Evolutionary conservation across 2,329 filamentous ascomycete species (phyloP).

Genomic region (Xylaria sp.): DNA sequence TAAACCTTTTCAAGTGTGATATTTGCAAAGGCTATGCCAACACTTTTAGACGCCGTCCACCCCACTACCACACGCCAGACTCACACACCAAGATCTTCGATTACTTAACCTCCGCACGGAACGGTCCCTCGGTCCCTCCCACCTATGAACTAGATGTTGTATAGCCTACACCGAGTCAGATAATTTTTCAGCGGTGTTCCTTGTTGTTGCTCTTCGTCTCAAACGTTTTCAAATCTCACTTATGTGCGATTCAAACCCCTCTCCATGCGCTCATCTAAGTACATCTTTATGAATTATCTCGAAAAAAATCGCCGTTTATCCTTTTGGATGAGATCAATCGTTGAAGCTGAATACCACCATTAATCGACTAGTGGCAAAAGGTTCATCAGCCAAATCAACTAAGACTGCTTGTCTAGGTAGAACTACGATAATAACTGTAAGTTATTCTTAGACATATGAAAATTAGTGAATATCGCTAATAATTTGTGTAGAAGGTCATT

Average conservation of each 20-base stretch:
- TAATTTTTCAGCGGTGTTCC: slow-evolving; percentile 15
- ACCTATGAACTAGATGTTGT: slow-evolving; percentile 9
- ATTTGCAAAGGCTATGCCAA: slow-evolving; percentile 40
- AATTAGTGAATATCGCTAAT: slow-evolving; percentile 23
- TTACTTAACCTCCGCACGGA: slow-evolving; percentile 18
- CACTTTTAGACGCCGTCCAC: slow-evolving; percentile 36
- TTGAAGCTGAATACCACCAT: neutral
- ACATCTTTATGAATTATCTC: neutral
- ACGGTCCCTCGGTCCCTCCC: slow-evolving; percentile 21
- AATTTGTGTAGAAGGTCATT: neutral
- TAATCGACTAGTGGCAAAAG: neutral
- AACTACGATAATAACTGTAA: slow-evolving; percentile 18
- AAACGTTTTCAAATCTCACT: slow-evolving; percentile 24
- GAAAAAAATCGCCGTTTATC: neutral
- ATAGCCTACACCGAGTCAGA: slow-evolving; percentile 7
- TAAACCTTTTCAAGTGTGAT: slow-evolving; percentile 33
- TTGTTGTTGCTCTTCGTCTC: slow-evolving; percentile 17
- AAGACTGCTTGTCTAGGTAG: neutral
- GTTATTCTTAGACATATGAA: slow-evolving; percentile 5
- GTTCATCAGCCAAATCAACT: neutral
- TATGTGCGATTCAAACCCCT: neutral
- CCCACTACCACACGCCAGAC: slow-evolving; percentile 29
- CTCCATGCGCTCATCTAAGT: slow-evolving; percentile 3
- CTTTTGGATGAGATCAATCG: slow-evolving; percentile 1
- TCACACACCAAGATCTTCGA: slow-evolving; percentile 27